Evolutionary conservation across 352 stramenopile species (phyloP), one percentile per base, ranked within the genome.

Genomic region (Pythium guiyangense): DNA sequence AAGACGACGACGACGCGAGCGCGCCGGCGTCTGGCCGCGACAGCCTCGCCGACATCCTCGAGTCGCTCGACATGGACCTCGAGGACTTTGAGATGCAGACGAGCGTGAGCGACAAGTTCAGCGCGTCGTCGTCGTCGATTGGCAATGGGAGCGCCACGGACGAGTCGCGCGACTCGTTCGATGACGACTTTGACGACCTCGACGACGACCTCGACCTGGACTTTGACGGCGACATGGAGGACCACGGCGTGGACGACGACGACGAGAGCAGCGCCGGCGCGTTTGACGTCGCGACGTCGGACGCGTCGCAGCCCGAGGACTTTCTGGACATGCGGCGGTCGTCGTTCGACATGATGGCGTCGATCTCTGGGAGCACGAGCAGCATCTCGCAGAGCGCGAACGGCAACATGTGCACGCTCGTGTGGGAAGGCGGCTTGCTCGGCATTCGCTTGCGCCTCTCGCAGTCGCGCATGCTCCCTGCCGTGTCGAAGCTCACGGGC

Each of bases 1-100:
- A 79, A 25, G 70, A 65, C 31, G 49, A 54, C 49, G 29, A 44
- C 49, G 49, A 45, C 2, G 34, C 18, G 46, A 54, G 71, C 53
- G 63, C 65, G 52, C 66, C 54, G 17, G 60, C 40, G 56, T 67
- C 62, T 29, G 64, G 66, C 10, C 74, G 83, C 39, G 83, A 93
- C 69, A 87, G 73, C 53, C 67, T 93, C 34, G 83, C 83, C 9
- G 83, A 93, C 65, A 91, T 93, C 35, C 77, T 93, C 49, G 83
- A 93, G 70, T 88, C 74, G 53, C 70, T 93, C 6, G 83, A 93
- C 55, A 88, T 92, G 80, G 85, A 94, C 54, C 66, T 92, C 35
- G 83, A 92, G 47, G 84, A 90, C 54, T 87, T 88, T 45, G 56
- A 86, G 10, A 63, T 63, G 56, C 39, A 50, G 26, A 62, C 56